Conservation (phyloP, 495 filamentous ascomycete species). For the Penicillium herquei region DNA sequence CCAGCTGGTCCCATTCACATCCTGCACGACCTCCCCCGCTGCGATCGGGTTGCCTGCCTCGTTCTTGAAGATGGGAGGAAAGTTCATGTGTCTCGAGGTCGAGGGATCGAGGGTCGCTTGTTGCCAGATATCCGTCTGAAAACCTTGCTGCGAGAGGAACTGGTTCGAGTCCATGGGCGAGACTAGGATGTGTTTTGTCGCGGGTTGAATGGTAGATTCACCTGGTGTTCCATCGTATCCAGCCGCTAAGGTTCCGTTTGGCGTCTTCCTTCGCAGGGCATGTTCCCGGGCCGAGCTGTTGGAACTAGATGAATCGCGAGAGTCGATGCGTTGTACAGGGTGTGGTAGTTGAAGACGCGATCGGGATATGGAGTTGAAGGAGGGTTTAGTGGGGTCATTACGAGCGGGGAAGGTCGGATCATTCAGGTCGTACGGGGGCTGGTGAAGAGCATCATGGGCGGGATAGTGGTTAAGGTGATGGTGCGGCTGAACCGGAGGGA, state of each 20-base stretch:
- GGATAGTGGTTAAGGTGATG: conserved; percentile 40
- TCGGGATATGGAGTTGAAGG: conserved; percentile 27
- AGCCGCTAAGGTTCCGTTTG: conserved; percentile 86
- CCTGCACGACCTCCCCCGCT: conserved; percentile 32
- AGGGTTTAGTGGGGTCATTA: conserved; percentile 26
- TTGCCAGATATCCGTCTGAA: conserved; percentile 33
- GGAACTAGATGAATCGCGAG: conserved; percentile 26
- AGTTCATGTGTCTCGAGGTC: conserved; percentile 35
- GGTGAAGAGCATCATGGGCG: conserved; percentile 26
- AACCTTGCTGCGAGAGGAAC: conserved; percentile 28
- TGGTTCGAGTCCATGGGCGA: conserved; percentile 50
- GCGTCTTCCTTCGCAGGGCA: conserved; percentile 87
- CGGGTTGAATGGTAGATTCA: conserved; percentile 72
- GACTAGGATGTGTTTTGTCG: conserved; percentile 86
- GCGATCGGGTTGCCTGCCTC: conserved; percentile 28
- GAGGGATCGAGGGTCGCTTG: conserved; percentile 29
- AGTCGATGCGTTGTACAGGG: conserved; percentile 40
- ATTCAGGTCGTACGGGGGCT: conserved; percentile 31
- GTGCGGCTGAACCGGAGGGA: conserved; percentile 47
- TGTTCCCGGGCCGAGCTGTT: conserved; percentile 56
- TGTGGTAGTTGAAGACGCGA: conserved; percentile 44
- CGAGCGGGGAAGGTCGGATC: conserved; percentile 24
- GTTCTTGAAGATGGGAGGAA: conserved; percentile 44
- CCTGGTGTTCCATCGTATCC: conserved; percentile 88
- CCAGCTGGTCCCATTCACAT: conserved; percentile 41